Conservation (phyloP, 75 land plant genomes). For the Cupressus sempervirens region DNA sequence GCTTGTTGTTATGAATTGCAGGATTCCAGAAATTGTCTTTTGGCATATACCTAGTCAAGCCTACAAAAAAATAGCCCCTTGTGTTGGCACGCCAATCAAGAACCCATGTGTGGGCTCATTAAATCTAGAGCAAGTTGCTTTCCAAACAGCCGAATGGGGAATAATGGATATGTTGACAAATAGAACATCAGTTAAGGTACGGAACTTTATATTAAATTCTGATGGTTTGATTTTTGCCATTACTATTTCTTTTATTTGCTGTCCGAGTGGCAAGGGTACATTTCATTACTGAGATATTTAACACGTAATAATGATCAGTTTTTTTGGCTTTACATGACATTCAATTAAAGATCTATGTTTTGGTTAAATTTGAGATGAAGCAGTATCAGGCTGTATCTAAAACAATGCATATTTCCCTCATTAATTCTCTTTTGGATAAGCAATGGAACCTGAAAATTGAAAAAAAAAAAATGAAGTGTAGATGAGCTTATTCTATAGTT, state of each 20-base stretch:
- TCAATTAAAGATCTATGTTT: background rate
- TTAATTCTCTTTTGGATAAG: background rate
- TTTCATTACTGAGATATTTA: background rate
- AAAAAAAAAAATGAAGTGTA: background rate
- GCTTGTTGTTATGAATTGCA: constrained; percentile 23
- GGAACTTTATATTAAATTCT: background rate
- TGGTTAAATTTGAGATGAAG: background rate
- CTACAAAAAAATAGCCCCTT: constrained; percentile 49
- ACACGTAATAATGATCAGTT: background rate
- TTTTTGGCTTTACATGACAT: background rate
- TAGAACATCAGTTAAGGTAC: constrained; percentile 82
- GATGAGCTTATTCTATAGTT: background rate
- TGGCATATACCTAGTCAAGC: constrained; percentile 95
- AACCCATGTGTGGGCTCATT: constrained; percentile 87
- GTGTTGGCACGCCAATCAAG: constrained; percentile 16
- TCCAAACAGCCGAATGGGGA: constrained; percentile 80
- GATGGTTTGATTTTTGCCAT: background rate
- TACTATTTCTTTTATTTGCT: background rate
- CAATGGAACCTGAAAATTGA: background rate
- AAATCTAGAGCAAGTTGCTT: constrained; percentile 66
- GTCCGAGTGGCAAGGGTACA: background rate
- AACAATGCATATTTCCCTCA: background rate
- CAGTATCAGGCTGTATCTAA: background rate
- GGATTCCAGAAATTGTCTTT: constrained; percentile 85
- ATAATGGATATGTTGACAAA: constrained; percentile 60